These are phyloP conservation scores for Gyrodon lividus DNA, from an alignment of 768 basidiomycete species.

Conservation along the genomic window DNA sequence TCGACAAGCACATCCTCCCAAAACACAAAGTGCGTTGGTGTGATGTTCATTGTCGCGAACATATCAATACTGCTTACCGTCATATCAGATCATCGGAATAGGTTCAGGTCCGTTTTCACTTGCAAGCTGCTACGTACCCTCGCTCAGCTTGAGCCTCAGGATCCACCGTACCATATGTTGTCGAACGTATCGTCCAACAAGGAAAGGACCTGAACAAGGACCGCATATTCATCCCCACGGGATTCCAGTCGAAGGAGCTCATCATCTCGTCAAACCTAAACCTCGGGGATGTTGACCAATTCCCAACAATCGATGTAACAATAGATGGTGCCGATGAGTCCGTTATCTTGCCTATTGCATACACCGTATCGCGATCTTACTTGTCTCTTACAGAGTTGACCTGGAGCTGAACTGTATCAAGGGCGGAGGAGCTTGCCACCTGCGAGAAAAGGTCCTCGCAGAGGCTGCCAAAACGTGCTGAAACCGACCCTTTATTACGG, in stretches of 20 bases:
- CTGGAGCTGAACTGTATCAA: slow-evolving; percentile 88
- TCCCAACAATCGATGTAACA: slow-evolving; percentile 89
- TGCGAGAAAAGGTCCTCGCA: slow-evolving; percentile 96
- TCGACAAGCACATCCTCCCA: slow-evolving; percentile 82
- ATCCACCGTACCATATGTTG: slow-evolving; percentile 94
- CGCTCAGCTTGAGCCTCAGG: slow-evolving; percentile 41
- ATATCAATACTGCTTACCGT: background rate
- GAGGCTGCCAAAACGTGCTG: slow-evolving; percentile 85
- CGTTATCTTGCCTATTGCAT: slow-evolving; percentile 25
- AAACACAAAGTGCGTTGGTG: slow-evolving; percentile 72
- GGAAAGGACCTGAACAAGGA: slow-evolving; percentile 71
- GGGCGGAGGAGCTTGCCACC: slow-evolving; percentile 94
- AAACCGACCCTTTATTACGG: slow-evolving; percentile 1
- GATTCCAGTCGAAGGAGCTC: slow-evolving; percentile 95
- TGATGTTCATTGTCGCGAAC: background rate
- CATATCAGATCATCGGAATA: slow-evolving; percentile 73
- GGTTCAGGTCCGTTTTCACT: slow-evolving; percentile 60
- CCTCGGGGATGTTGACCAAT: slow-evolving; percentile 89
- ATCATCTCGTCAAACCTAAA: slow-evolving; percentile 77
- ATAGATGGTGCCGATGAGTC: slow-evolving; percentile 98
- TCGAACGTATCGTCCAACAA: slow-evolving; percentile 89
- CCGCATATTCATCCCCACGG: slow-evolving; percentile 89
- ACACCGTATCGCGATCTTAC: background rate
- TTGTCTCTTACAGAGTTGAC: slow-evolving; percentile 64
- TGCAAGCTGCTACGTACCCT: background rate